Conservation (phyloP, 1,139 yeast genomes). For the Kodamaea fungicola region DNA sequence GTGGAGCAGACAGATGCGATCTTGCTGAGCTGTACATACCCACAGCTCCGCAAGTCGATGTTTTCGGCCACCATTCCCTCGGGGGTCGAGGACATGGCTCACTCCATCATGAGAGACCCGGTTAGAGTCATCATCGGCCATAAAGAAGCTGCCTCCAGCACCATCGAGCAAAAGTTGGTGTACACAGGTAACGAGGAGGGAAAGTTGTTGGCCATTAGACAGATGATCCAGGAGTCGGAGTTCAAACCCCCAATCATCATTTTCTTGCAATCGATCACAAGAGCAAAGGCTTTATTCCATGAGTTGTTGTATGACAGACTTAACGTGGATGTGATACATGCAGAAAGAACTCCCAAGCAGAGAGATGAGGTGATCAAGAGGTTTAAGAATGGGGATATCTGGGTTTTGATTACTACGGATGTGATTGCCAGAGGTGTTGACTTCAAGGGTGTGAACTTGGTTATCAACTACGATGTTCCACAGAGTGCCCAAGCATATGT, state of each 20-base stretch:
- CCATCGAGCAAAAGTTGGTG: constrained; percentile 78
- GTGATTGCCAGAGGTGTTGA: constrained; percentile 96
- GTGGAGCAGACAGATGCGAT: constrained; percentile 89
- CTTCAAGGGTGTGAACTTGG: constrained; percentile 91
- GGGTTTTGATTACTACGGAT: constrained; percentile 97
- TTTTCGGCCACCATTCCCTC: constrained; percentile 97
- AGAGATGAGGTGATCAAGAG: constrained; percentile 81
- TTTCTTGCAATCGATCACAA: constrained; percentile 83
- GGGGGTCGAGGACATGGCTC: constrained; percentile 85
- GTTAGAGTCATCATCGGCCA: constrained; percentile 87
- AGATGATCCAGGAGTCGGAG: constrained; percentile 79
- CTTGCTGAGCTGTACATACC: constrained; percentile 60
- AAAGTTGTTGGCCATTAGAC: constrained; percentile 85
- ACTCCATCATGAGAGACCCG: constrained; percentile 79
- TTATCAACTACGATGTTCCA: constrained; percentile 95
- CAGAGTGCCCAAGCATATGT: constrained; percentile 92
- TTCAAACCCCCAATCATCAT: constrained; percentile 91
- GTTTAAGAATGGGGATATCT: constrained; percentile 83
- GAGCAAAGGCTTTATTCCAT: constrained; percentile 94
- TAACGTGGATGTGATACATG: constrained; percentile 93
- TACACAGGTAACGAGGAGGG: constrained; percentile 96
- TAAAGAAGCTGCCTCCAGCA: constrained; percentile 85
- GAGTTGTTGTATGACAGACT: constrained; percentile 87
- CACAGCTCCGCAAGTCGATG: constrained; percentile 63
- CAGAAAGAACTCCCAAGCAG: constrained; percentile 88